Evolutionary conservation across 108 stramenopile genomes (phyloP), one percentile per base, ranked within the genome.

Genomic region (Skeletonema marinoi): DNA sequence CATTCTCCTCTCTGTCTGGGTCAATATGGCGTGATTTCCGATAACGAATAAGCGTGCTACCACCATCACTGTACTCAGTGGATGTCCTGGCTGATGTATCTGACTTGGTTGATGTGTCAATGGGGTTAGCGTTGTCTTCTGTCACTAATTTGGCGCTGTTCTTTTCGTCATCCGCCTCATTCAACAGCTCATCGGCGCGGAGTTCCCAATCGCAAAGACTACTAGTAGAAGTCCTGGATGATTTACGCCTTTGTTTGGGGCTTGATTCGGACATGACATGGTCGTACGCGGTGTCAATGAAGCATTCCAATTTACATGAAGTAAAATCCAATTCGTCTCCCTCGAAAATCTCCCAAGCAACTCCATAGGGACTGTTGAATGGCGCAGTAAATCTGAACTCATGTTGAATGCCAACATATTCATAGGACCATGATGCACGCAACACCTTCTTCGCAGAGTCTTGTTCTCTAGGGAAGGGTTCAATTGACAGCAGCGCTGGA

Each of bases 271-370:
- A 56, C 9, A 9, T 56, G 25, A 8, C 25, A 56, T 9, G 9
- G 21, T 21, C 8, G 19, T 19, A 17, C 21, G 25, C 9, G 1
- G 30, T 41, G 29, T 69, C 50, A 13, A 77, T 36, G 17, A 39
- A 56, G 12, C 51, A 68, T 44, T 77, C 77, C 35, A 77, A 70
- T 39, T 32, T 48, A 51, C 63, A 70, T 12, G 63, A 60, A 44
- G 63, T 35, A 4, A 77, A 58, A 64, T 77, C 69, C 46, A 77
- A 32, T 48, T 65, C 69, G 30, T 77, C 77, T 29, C 68, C 69
- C 25, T 77, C 62, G 5, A 12, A 32, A 56, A 77, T 70, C 46
- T 65, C 69, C 69, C 68, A 65, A 10, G 63, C 63, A 41, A 70
- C 42, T 56, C 54, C 54, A 38, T 36, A 65, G 6, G 25, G 29